Evolutionary conservation across 441 rosid species (phyloP).

Genomic region (Capsella rubella): DNA sequence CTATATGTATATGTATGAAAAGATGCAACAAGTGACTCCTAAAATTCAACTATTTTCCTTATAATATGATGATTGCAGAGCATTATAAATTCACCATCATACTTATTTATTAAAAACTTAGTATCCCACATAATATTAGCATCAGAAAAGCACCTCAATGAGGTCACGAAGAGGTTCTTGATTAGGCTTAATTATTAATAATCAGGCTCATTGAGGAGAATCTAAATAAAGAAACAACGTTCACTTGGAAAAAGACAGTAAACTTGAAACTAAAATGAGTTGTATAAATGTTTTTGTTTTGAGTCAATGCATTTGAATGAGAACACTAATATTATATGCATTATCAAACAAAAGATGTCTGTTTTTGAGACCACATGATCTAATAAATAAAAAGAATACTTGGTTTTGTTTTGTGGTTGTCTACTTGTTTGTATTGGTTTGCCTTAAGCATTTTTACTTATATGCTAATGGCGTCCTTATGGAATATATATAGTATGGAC

Average conservation of each 20-base stretch:
- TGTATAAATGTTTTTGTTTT: constrained; percentile 3
- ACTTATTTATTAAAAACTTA: constrained; percentile 8
- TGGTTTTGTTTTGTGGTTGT: constrained; percentile 33
- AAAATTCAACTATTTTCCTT: constrained; percentile 19
- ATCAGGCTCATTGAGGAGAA: constrained; percentile 36
- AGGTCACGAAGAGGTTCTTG: constrained; percentile 31
- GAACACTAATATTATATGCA: constrained; percentile 33
- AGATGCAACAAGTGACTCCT: constrained; percentile 25
- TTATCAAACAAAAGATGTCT: constrained; percentile 38
- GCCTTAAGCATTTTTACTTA: constrained; percentile 17
- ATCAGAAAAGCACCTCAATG: constrained; percentile 38
- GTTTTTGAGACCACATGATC: constrained; percentile 42
- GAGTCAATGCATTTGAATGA: constrained; percentile 41
- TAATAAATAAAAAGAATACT: neutral
- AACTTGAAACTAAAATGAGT: neutral
- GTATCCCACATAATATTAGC: constrained; percentile 32
- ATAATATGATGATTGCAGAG: constrained; percentile 23
- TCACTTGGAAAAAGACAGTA: constrained; percentile 36
- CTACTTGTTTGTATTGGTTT: constrained; percentile 34
- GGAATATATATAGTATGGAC: too few species aligned
- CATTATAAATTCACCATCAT: constrained; percentile 24
- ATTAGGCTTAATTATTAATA: constrained; percentile 29
- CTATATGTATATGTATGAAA: constrained; percentile 28
- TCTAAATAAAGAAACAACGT: constrained; percentile 44
- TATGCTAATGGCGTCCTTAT: neutral